phyloP scores from a whole-genome alignment of 371 early-diverging fungal species.

The Phascolomyces articulosus region DNA sequence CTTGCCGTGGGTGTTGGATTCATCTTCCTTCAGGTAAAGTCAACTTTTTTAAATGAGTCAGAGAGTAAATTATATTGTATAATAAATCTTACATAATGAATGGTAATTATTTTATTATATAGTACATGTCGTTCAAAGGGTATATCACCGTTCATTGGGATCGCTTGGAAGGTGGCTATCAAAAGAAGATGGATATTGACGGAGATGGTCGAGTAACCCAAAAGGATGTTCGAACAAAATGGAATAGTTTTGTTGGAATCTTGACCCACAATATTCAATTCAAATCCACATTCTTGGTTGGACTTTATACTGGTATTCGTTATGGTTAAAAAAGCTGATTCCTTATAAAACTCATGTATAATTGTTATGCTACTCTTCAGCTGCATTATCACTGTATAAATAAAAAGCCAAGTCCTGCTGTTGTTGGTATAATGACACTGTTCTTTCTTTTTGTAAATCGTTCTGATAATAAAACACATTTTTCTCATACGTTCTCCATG shows the following conservation, averaged over 20 bases:
- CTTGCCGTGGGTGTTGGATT: conserved; percentile 44
- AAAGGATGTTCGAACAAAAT: conserved; percentile 42
- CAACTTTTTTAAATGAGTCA: not conserved
- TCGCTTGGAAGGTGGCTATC: conserved; percentile 46
- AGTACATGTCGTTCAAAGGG: conserved; percentile 55
- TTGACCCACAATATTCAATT: conserved; percentile 64
- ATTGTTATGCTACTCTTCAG: too few relatives aligned
- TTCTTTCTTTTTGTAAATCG: too few relatives aligned
- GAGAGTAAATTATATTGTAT: not conserved
- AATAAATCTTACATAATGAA: not conserved
- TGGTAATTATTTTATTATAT: not conserved
- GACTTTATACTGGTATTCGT: conserved; percentile 54
- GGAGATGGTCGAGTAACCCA: conserved; percentile 54
- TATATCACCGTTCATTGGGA: conserved; percentile 63
- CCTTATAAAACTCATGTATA: too few relatives aligned
- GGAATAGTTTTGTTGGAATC: conserved; percentile 46
- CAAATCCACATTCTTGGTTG: conserved; percentile 58
- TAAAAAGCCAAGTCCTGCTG: too few relatives aligned
- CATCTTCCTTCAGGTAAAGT: conserved; percentile 45
- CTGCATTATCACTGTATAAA: too few relatives aligned
- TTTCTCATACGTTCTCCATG: too few relatives aligned
- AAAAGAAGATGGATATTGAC: conserved; percentile 43
- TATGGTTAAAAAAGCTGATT: too few relatives aligned
- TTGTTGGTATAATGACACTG: too few relatives aligned
- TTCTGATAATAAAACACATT: too few relatives aligned